Base-by-base conservation (phyloP, 495 filamentous ascomycete species). In the Aspergillus haitiensis region DNA sequence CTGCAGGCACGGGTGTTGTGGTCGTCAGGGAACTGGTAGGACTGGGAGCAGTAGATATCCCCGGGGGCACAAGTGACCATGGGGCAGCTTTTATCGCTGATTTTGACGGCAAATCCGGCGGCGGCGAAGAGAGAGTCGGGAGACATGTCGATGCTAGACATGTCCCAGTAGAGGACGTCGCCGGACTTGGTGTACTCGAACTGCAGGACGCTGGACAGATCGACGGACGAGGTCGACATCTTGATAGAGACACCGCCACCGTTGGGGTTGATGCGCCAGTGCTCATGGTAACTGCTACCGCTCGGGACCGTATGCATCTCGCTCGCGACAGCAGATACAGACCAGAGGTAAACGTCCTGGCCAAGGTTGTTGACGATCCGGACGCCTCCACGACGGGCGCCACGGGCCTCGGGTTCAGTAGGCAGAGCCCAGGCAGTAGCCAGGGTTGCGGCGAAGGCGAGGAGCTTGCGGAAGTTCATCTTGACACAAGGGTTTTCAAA, bases 201-300 rank as follows among this genome's bases (percentile, higher is more conserved):
- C 68, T 78, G 76, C 10, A 78, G 68, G n/a, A 78, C 69, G 50
- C 71, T 68, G 62, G 47, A n/a, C 60, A 68, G 66, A 44, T 63
- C 61, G 12, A 47, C 60, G 40, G 65, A 56, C 56, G 68, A 70
- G 46, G 73, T 58, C 16, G 49, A 39, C 9, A 78, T 60, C 69
- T 78, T 78, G 72, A 78, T 78, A 47, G 76, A 78, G 54, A 77
- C 57, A 59, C 74, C 76, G 15, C 76, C 75, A 45, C 73, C 74
- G 61, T 69, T 72, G 58, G 74, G 66, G 70, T 73, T 75, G 68
- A 56, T 67, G 13, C 60, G 60, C 69, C 69, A 78, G 57, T 46
- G n/a, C 67, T 78, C 76, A 21, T 35, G 45, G 71, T 74, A 76
- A 59, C 39, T 56, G 37, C 70, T 67, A 31, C 76, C 75, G 48